These are phyloP conservation scores for Meyerozyma athensensis DNA, from an alignment of 1,139 yeast genomes.

Conservation along the genomic window DNA sequence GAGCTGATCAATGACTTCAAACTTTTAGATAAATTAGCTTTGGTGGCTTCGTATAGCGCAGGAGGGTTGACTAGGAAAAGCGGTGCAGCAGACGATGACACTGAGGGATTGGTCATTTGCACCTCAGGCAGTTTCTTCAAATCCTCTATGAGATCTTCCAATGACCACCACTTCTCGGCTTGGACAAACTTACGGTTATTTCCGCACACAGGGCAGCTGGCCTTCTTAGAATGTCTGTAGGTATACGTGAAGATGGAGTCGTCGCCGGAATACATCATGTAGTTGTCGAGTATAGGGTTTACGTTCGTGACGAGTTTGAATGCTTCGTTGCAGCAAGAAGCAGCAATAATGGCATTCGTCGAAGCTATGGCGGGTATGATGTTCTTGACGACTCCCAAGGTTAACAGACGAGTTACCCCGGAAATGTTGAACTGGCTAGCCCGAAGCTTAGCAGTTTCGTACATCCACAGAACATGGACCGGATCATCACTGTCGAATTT, in stretches of 20 bases:
- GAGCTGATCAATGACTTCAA: slow-evolving; percentile 34
- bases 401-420: slow-evolving; percentile 67
- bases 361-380: slow-evolving; percentile 94
- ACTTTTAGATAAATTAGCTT: slow-evolving; percentile 37
- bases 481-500: slow-evolving; percentile 67
- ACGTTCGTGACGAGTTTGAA: slow-evolving; percentile 69
- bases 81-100: slow-evolving; percentile 37
- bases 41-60: slow-evolving; percentile 44
- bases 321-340: slow-evolving; percentile 85
- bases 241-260: slow-evolving; percentile 73
- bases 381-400: slow-evolving; percentile 86
- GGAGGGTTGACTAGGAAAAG: slow-evolving; percentile 53
- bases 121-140: slow-evolving; percentile 28
- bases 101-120: slow-evolving; percentile 47
- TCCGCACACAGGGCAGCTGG: slow-evolving; percentile 76
- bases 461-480: slow-evolving; percentile 66
- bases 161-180: slow-evolving; percentile 38
- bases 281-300: slow-evolving; percentile 68
- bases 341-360: slow-evolving; percentile 90
- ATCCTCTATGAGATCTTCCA: slow-evolving; percentile 46
- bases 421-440: slow-evolving; percentile 63
- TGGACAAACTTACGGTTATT: slow-evolving; percentile 28
- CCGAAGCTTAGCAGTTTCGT: slow-evolving; percentile 48
- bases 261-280: slow-evolving; percentile 84
- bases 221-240: slow-evolving; percentile 55